Percentiles rank a stretch among this genome's conserved stretches.
These are phyloP conservation scores for Orbilia oligospora DNA, from an alignment of 2,329 filamentous ascomycete genomes.

Conservation along the genomic window DNA sequence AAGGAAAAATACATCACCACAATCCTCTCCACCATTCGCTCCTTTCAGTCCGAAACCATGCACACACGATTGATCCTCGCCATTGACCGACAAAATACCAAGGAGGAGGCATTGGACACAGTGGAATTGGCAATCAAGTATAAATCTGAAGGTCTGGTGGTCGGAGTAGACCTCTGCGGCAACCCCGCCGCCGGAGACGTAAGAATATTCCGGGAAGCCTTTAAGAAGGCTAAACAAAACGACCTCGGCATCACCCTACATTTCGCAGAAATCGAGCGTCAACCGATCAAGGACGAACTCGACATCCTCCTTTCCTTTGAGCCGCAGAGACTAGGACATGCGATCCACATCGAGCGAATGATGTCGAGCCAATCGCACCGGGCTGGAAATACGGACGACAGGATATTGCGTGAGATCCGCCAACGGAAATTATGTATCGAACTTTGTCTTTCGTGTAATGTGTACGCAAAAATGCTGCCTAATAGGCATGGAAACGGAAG, in stretches of 20 bases:
- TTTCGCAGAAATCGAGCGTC: slow-evolving; percentile 79
- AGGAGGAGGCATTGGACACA: slow-evolving; percentile 74
- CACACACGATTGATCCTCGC: slow-evolving; percentile 79
- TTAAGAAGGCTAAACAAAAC: slow-evolving; percentile 72
- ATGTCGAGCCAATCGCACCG: slow-evolving; percentile 23
- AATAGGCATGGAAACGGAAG: slow-evolving; percentile 68
- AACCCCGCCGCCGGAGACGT: slow-evolving; percentile 77
- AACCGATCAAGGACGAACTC: slow-evolving; percentile 75
- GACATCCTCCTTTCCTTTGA: slow-evolving; percentile 75
- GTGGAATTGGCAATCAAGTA: slow-evolving; percentile 75
- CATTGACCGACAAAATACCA: slow-evolving; percentile 77
- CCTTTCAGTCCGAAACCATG: slow-evolving; percentile 71
- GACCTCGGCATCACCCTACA: slow-evolving; percentile 80
- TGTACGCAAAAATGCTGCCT: slow-evolving; percentile 79
- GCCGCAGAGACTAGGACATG: slow-evolving; percentile 81
- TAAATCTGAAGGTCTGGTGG: slow-evolving; percentile 71
- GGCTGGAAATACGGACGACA: slow-evolving; percentile 70
- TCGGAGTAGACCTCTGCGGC: slow-evolving; percentile 84
- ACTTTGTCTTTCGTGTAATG: slow-evolving; percentile 84
- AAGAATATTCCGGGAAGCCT: slow-evolving; percentile 73
- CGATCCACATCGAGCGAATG: slow-evolving; percentile 72
- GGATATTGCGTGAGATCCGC: slow-evolving; percentile 73
- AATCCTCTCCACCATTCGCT: slow-evolving; percentile 76
- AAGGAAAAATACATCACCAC: slow-evolving; percentile 76
- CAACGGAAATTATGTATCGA: slow-evolving; percentile 76